Conservation (phyloP, 345 rosid species). For the Erucastrum elatum region DNA sequence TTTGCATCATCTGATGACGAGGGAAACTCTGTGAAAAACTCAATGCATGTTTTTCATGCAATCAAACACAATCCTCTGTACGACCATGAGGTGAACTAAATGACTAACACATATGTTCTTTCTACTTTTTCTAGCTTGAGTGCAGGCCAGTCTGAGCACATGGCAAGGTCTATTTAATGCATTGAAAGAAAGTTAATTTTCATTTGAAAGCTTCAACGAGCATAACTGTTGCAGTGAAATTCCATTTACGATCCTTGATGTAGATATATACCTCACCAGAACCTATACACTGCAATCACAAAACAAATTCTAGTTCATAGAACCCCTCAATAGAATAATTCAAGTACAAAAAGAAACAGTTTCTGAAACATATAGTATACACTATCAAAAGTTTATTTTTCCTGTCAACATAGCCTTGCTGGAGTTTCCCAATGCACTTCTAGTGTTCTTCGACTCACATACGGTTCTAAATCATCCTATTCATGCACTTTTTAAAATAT, state of each 20-base stretch:
- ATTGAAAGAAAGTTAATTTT: conserved; percentile 69
- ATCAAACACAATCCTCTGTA: too few relatives aligned
- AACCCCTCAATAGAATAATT: neutral
- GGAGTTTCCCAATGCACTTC: too few relatives aligned
- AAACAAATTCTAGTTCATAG: neutral
- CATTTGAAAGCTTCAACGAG: conserved; percentile 62
- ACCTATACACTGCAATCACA: conserved; percentile 59
- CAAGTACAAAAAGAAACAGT: neutral
- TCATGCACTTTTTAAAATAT: too few relatives aligned
- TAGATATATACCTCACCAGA: conserved; percentile 65
- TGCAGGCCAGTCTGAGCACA: conserved; percentile 71
- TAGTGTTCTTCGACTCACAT: too few relatives aligned
- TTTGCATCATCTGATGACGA: neutral
- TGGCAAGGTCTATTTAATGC: conserved; percentile 67
- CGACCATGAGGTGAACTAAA: conserved; percentile 15
- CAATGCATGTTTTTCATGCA: neutral
- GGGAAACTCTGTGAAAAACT: neutral
- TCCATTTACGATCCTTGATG: conserved; percentile 57
- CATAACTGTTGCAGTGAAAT: conserved; percentile 64
- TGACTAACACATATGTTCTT: conserved; percentile 37
- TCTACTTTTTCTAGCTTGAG: conserved; percentile 64
- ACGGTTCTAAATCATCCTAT: too few relatives aligned
- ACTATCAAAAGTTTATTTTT: too few relatives aligned
- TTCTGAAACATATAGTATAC: neutral
- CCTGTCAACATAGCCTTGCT: too few relatives aligned